Base-by-base conservation (phyloP, 2,329 filamentous ascomycete genomes). In the Hypoxylon sp. region DNA sequence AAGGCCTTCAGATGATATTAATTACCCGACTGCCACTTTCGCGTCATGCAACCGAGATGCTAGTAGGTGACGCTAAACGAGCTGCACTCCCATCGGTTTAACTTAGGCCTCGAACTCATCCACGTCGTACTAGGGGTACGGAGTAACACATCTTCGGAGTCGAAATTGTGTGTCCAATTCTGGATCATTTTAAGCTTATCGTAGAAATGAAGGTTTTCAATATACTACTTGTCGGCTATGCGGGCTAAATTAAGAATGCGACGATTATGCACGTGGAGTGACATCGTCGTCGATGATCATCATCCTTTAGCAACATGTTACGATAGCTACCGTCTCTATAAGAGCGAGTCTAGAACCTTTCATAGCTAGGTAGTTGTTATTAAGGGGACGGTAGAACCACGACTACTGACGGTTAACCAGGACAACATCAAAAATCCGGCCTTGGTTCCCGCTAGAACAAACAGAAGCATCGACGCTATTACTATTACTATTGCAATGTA, bases 211-310 rank as follows among this genome's bases (percentile, higher is more conserved):
- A 37, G 48, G 35, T 58, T 32, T 62, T 67, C 32, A 44, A 15
- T 11, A 8, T 15, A n/a, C 11, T 52, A 19, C 5, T 44, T 67
- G 32, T 56, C 65, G 60, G 65, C 55, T 64, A 67, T 64, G 60
- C 35, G 55, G 55, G 65, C 54, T 65, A 65, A 65, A 62, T 68
- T 62, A 55, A 65, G 19, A 50, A 51, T 54, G 47, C 52, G 32
- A 68, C 48, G 29, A 44, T 50, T 31, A 62, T 55, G 39, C 42
- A 50, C 19, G 32, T 10, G 19, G 19, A 57, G 65, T 68, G 24
- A 47, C 61, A 65, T 68, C 51, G 65, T 31, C 50, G 32, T 32
- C 21, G 47, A 58, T 50, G 52, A 62, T 65, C 55, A 37, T n/a
- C 21, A 52, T 29, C 27, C 24, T 27, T 35, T 58, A 32, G 24